Conservation (phyloP, 1,139 yeast species). For the Nakaseomyces glabratus region DNA sequence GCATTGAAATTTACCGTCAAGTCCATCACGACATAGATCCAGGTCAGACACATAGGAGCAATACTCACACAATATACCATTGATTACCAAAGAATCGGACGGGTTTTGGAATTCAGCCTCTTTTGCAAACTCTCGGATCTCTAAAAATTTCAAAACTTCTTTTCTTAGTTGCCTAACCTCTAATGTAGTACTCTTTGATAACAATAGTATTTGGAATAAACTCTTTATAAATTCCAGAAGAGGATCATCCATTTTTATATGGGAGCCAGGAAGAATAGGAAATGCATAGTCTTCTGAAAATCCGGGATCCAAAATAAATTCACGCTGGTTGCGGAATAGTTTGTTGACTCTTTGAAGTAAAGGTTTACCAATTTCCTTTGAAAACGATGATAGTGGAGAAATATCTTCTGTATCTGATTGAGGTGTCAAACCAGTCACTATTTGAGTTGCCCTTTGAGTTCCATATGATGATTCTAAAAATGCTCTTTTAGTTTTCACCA, state of each 20-base stretch:
- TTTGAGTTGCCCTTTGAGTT: constrained; percentile 61
- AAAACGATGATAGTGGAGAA: constrained; percentile 37
- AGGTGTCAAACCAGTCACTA: constrained; percentile 40
- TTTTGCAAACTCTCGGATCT: constrained; percentile 73
- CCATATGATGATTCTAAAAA: constrained; percentile 34
- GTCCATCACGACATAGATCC: constrained; percentile 70
- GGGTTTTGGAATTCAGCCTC: constrained; percentile 75
- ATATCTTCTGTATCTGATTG: constrained; percentile 33
- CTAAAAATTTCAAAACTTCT: constrained; percentile 62
- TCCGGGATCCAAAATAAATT: constrained; percentile 60
- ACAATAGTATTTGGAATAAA: constrained; percentile 60
- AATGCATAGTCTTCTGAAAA: constrained; percentile 57
- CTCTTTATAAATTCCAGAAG: constrained; percentile 70
- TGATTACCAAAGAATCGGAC: constrained; percentile 54
- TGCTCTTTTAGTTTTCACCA: constrained; percentile 47
- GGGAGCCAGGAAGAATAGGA: constrained; percentile 67
- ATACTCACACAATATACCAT: constrained; percentile 66
- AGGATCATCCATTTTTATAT: constrained; percentile 56
- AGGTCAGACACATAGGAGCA: constrained; percentile 70
- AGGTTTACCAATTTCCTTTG: constrained; percentile 47
- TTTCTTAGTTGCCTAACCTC: constrained; percentile 72
- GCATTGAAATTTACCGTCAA: constrained; percentile 48
- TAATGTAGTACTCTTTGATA: constrained; percentile 54
- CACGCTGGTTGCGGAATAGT: constrained; percentile 59
- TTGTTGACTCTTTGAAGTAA: constrained; percentile 58